phyloP scores from a whole-genome alignment of 257 asterid species.

The Solanum chiquidenum region DNA sequence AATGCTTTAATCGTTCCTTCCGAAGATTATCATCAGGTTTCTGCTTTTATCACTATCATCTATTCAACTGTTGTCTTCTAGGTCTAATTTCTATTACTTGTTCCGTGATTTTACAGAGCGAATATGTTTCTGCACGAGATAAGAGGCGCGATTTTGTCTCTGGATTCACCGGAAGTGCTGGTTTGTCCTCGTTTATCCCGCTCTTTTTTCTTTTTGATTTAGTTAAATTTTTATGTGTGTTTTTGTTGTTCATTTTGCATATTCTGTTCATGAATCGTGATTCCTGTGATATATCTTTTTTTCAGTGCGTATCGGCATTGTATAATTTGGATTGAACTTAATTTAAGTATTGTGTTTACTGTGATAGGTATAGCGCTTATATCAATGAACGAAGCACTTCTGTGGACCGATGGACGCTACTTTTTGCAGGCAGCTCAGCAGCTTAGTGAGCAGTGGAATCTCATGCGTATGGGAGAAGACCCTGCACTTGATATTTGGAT shows the following conservation, averaged over 20 bases:
- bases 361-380: slow-evolving; percentile 80
- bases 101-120: slow-evolving; percentile 51
- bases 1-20: slow-evolving; percentile 84
- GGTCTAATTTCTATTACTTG: not conserved
- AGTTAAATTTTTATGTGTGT: not conserved
- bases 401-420: slow-evolving; percentile 96
- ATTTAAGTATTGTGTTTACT: not conserved
- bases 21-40: slow-evolving; percentile 92
- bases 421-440: slow-evolving; percentile 84
- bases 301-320: not conserved
- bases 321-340: not conserved
- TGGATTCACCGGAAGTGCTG: slow-evolving; percentile 92
- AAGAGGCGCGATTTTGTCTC: slow-evolving; percentile 81
- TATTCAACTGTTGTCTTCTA: not conserved
- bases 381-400: slow-evolving; percentile 66
- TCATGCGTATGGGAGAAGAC: slow-evolving; percentile 88
- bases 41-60: not conserved
- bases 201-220: not conserved
- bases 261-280: not conserved
- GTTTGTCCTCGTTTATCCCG: slow-evolving; percentile 27
- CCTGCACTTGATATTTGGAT: slow-evolving; percentile 79
- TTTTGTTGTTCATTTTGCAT: not conserved
- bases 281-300: not conserved
- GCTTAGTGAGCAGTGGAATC: slow-evolving; percentile 83
- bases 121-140: slow-evolving; percentile 86